phyloP scores from a whole-genome alignment of 345 rosid genomes.

The Eucalyptus regnans region DNA sequence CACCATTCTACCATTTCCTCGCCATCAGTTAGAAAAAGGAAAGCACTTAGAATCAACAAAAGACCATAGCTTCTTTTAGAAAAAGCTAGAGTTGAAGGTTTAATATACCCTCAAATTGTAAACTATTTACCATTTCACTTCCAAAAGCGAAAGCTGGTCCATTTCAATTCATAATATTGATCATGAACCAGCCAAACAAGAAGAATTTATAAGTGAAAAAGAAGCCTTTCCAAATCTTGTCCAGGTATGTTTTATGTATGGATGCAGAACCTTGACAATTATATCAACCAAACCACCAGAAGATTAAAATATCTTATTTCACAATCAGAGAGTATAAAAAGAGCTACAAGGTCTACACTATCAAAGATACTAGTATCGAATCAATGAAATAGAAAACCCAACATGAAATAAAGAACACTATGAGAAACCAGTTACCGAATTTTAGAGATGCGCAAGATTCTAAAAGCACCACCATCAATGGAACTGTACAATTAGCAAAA shows the following conservation, averaged over 20 bases:
- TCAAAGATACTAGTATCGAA: too few species aligned
- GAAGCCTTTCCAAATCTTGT: not conserved
- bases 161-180: not conserved
- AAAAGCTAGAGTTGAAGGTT: not conserved
- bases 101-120: not conserved
- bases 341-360: too few species aligned
- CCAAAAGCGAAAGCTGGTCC: not conserved
- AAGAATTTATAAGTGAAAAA: not conserved
- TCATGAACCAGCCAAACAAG: not conserved
- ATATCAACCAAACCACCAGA: slow-evolving; percentile 93
- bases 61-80: not conserved
- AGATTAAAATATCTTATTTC: slow-evolving; percentile 5
- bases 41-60: not conserved
- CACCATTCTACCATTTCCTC: not conserved
- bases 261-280: slow-evolving; percentile 76
- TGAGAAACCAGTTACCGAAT: too few species aligned
- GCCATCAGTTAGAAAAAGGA: not conserved
- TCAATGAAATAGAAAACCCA: too few species aligned
- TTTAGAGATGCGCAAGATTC: too few species aligned
- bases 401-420: too few species aligned
- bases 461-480: too few species aligned
- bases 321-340: too few species aligned
- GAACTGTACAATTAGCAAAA: too few species aligned
- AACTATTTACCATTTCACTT: not conserved
- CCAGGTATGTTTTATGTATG: not conserved